phyloP scores from a whole-genome alignment of 1,284 basidiomycete species.

The Lignosus rhinocerotis region DNA sequence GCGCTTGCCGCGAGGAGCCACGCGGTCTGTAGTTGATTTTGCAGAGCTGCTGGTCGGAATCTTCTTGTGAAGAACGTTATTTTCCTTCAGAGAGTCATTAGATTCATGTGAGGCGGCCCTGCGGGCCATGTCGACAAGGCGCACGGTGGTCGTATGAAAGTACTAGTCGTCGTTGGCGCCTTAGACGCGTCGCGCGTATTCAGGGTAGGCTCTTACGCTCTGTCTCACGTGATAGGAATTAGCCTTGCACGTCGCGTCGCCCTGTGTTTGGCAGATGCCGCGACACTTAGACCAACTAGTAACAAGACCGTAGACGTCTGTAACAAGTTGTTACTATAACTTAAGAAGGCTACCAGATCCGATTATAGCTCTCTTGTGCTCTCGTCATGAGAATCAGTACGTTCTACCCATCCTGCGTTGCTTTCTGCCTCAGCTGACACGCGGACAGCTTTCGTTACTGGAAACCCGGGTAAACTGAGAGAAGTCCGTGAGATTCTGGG shows the following conservation, averaged over 20 bases:
- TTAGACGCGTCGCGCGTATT: slow-evolving; percentile 23
- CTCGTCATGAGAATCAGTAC: slow-evolving; percentile 19
- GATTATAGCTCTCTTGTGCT: neutral
- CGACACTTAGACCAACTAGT: too few species aligned
- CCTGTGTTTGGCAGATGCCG: neutral
- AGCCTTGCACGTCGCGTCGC: neutral
- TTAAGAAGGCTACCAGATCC: too few species aligned
- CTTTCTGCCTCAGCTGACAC: neutral
- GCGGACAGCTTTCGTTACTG: slow-evolving; percentile 84
- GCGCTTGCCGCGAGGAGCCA: slow-evolving; percentile 16
- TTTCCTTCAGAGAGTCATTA: slow-evolving; percentile 33
- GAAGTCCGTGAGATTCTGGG: slow-evolving; percentile 85
- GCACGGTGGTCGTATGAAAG: slow-evolving; percentile 1
- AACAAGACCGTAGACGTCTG: too few species aligned
- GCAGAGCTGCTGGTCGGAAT: neutral
- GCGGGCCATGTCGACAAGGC: slow-evolving; percentile 25
- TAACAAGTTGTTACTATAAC: too few species aligned
- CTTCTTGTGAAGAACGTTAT: slow-evolving; percentile 13
- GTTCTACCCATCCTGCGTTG: neutral
- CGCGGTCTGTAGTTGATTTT: slow-evolving; percentile 3
- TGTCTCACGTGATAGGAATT: slow-evolving; percentile 13
- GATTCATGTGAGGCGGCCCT: slow-evolving; percentile 27
- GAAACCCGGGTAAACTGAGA: slow-evolving; percentile 90
- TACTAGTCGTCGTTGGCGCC: slow-evolving; percentile 12
- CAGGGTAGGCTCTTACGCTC: slow-evolving; percentile 25